These are phyloP conservation scores for Suillus luteus DNA, from an alignment of 768 basidiomycete species.

Conservation along the genomic window DNA sequence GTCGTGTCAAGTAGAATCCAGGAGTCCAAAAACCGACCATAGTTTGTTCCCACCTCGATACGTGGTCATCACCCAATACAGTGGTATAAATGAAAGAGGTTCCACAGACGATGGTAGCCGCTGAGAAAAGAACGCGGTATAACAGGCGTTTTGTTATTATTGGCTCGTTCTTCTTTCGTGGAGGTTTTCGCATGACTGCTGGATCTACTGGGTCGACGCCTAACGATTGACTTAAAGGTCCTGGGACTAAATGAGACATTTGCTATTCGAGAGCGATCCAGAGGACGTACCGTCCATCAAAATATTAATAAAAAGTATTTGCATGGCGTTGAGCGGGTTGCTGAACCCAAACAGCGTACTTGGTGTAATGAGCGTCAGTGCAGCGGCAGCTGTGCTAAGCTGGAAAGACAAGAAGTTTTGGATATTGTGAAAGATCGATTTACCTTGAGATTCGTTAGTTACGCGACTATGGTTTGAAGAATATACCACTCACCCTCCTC, in stretches of 20 bases:
- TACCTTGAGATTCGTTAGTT: constrained; percentile 48
- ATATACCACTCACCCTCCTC: constrained; percentile 68
- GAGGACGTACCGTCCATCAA: constrained; percentile 85
- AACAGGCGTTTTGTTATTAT: constrained; percentile 78
- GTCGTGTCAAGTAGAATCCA: background rate
- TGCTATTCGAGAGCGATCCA: background rate
- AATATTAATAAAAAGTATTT: constrained; percentile 99
- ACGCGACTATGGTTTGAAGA: background rate
- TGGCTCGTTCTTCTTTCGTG: constrained; percentile 89
- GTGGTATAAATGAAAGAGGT: constrained; percentile 86
- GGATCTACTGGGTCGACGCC: constrained; percentile 97
- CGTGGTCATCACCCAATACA: constrained; percentile 79
- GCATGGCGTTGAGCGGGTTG: constrained; percentile 97
- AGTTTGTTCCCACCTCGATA: constrained; percentile 89
- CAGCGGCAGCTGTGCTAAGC: constrained; percentile 95
- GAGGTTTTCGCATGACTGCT: constrained; percentile 89
- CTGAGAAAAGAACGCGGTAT: constrained; percentile 87
- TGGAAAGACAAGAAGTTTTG: constrained; percentile 98
- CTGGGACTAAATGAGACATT: constrained; percentile 39
- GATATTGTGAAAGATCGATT: constrained; percentile 99
- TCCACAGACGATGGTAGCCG: constrained; percentile 86
- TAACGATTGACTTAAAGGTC: constrained; percentile 92
- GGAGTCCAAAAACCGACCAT: constrained; percentile 62
- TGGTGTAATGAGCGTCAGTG: constrained; percentile 91
- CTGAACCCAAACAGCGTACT: constrained; percentile 87